A percentile compares a stretch with the other conserved stretches of the same genome.
phyloP scores from a whole-genome alignment of 768 basidiomycete genomes.

The Boletales sp. region DNA sequence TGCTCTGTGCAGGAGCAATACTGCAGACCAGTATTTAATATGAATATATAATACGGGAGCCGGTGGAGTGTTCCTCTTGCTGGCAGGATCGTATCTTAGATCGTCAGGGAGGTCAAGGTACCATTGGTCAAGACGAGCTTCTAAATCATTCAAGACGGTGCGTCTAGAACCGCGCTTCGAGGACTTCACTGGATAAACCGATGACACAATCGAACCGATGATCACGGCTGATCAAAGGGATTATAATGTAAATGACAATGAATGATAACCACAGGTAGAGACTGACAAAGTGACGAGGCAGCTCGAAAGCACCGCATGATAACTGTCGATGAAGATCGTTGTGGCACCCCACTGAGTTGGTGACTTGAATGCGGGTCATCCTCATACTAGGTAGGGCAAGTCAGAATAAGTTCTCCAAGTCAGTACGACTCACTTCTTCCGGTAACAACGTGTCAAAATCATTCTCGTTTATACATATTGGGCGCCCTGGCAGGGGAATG shows the following conservation, averaged over 20 bases:
- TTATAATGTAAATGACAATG: slow-evolving; percentile 3
- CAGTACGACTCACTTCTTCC: slow-evolving; percentile 41
- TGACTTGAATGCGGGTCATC: slow-evolving; percentile 55
- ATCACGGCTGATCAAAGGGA: slow-evolving; percentile 51
- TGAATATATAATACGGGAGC: slow-evolving; percentile 69
- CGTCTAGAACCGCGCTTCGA: slow-evolving; percentile 45
- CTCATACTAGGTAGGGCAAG: slow-evolving; percentile 43
- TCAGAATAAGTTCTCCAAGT: slow-evolving; percentile 4
- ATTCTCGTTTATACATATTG: slow-evolving; percentile 60
- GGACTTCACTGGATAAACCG: slow-evolving; percentile 66
- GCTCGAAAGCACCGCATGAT: slow-evolving; percentile 55
- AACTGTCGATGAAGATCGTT: slow-evolving; percentile 36
- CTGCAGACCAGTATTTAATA: slow-evolving; percentile 72
- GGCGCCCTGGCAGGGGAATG: slow-evolving; percentile 46
- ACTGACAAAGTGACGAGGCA: slow-evolving; percentile 56
- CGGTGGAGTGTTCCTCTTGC: slow-evolving; percentile 50
- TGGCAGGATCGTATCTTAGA: slow-evolving; percentile 56
- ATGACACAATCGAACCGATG: slow-evolving; percentile 60
- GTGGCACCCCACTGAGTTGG: slow-evolving; percentile 34
- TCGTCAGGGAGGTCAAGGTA: slow-evolving; percentile 62
- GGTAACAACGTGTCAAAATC: slow-evolving; percentile 71
- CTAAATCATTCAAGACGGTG: slow-evolving; percentile 50
- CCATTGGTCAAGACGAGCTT: slow-evolving; percentile 71
- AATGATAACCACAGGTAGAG: slow-evolving; percentile 3
- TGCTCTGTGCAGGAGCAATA: slow-evolving; percentile 70